Percentiles rank a stretch among this genome's conserved stretches.
Evolutionary conservation across 257 asterid species (phyloP).

Genomic region (Nicotiana attenuata): DNA sequence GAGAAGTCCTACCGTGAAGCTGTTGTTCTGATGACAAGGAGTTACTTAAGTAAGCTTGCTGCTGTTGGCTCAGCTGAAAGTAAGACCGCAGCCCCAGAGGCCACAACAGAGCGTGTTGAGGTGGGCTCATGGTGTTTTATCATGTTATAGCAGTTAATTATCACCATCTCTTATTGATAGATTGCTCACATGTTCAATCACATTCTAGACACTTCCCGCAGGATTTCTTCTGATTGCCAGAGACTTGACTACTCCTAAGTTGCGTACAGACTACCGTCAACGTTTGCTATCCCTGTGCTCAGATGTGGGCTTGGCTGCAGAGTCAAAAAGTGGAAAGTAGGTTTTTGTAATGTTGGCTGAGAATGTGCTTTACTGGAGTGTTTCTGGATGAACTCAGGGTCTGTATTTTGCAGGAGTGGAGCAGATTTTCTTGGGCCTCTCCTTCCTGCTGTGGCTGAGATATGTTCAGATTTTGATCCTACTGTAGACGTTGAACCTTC

Average conservation of each 20-base stretch:
- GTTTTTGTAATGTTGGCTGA: conserved; percentile 18
- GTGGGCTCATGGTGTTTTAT: conserved; percentile 33
- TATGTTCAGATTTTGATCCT: conserved; percentile 97
- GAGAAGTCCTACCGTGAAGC: conserved; percentile 98
- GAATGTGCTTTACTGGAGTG: conserved; percentile 20
- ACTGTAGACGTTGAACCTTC: conserved; percentile 85
- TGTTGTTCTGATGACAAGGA: conserved; percentile 82
- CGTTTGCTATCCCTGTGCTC: conserved; percentile 97
- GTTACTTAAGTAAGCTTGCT: conserved; percentile 87
- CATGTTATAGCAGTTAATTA: conserved; percentile 12
- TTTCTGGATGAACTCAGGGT: conserved; percentile 20
- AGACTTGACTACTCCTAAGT: conserved; percentile 57
- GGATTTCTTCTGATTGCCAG: conserved; percentile 84
- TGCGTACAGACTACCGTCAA: conserved; percentile 92
- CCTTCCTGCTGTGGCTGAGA: conserved; percentile 95
- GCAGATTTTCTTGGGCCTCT: conserved; percentile 99
- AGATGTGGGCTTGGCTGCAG: conserved; percentile 99
- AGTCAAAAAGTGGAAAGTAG: conserved; percentile 89
- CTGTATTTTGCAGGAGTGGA: conserved; percentile 75
- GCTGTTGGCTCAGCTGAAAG: conserved; percentile 85
- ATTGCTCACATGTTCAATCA: conserved; percentile 72
- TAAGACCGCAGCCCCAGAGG: conserved; percentile 73
- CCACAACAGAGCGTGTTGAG: conserved; percentile 95
- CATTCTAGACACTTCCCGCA: conserved; percentile 98
- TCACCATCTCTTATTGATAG: conserved; percentile 24